Conservation (phyloP, 768 basidiomycete species). For the Mrakia hoshinonis region DNA sequence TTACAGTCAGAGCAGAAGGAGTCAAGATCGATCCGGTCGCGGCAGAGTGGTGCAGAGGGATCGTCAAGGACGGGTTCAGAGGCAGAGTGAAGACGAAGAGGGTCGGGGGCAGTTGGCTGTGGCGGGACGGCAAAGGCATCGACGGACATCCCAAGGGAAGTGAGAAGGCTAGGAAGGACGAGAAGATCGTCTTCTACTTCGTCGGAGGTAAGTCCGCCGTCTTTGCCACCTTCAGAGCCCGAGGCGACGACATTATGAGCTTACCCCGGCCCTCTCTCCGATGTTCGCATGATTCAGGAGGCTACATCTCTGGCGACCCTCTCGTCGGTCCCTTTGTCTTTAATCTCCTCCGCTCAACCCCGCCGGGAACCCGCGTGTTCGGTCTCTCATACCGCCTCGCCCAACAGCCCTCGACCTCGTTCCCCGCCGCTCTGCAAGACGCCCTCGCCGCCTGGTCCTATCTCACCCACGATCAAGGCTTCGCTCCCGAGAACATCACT, state of each 20-base stretch:
- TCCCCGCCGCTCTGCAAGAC: neutral
- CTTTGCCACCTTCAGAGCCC: neutral
- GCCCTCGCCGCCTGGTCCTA: neutral
- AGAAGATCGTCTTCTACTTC: neutral
- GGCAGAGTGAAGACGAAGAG: neutral
- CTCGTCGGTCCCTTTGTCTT: conserved; percentile 1
- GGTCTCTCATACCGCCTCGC: neutral
- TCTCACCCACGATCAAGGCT: neutral
- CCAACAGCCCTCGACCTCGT: neutral
- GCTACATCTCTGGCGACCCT: neutral
- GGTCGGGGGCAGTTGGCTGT: neutral
- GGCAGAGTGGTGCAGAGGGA: neutral
- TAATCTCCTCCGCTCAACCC: neutral
- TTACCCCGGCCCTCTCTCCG: neutral
- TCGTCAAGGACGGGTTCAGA: conserved; percentile 6
- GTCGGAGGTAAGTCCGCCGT: neutral
- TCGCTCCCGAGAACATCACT: neutral
- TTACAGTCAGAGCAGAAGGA: neutral
- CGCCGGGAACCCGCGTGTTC: neutral
- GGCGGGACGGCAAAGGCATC: neutral
- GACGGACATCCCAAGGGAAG: neutral
- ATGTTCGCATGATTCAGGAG: neutral
- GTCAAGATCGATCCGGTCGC: neutral
- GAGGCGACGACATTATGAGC: neutral
- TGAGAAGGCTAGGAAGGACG: neutral